Evolutionary conservation across 192 early-diverging fungal genomes (phyloP).

Genomic region (Linnemannia schmuckeri): DNA sequence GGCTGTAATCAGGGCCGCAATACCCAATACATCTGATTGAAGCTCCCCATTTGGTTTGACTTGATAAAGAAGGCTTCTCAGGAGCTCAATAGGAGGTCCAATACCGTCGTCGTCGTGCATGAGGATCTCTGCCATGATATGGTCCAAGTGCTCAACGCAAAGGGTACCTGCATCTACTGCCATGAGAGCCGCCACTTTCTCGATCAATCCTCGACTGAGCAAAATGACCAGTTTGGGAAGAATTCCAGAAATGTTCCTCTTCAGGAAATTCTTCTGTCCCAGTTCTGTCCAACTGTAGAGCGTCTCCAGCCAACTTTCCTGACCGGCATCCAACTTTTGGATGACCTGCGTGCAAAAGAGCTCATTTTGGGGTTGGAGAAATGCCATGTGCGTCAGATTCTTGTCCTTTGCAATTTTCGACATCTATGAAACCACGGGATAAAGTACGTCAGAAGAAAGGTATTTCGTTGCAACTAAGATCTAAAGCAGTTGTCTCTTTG

Average conservation of each 20-base stretch:
- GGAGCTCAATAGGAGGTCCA: constrained; percentile 15
- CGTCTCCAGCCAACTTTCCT: constrained; percentile 25
- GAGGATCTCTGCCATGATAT: constrained; percentile 29
- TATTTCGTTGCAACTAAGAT: too few relatives aligned
- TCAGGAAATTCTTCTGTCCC: constrained; percentile 21
- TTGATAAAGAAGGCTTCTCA: constrained; percentile 16
- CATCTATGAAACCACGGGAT: constrained; percentile 1
- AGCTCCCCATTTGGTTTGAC: constrained; percentile 1
- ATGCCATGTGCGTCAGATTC: constrained; percentile 1
- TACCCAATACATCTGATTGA: background rate
- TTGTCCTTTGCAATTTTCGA: constrained; percentile 31
- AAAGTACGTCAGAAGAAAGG: background rate
- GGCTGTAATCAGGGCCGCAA: constrained; percentile 15
- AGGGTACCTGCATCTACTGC: constrained; percentile 6
- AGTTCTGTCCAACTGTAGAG: constrained; percentile 28
- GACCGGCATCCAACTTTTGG: constrained; percentile 13
- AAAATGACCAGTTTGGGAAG: constrained; percentile 37
- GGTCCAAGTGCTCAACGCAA: constrained; percentile 35
- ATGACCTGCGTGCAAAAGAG: constrained; percentile 24
- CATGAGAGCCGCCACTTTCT: constrained; percentile 15
- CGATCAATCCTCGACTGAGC: constrained; percentile 14
- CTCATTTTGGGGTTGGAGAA: constrained; percentile 28
- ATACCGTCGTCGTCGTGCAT: constrained; percentile 17
- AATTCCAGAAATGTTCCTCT: constrained; percentile 19
- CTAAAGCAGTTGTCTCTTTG: background rate